phyloP scores from a whole-genome alignment of 2,329 filamentous ascomycete species.

The Chaetomium sp. region DNA sequence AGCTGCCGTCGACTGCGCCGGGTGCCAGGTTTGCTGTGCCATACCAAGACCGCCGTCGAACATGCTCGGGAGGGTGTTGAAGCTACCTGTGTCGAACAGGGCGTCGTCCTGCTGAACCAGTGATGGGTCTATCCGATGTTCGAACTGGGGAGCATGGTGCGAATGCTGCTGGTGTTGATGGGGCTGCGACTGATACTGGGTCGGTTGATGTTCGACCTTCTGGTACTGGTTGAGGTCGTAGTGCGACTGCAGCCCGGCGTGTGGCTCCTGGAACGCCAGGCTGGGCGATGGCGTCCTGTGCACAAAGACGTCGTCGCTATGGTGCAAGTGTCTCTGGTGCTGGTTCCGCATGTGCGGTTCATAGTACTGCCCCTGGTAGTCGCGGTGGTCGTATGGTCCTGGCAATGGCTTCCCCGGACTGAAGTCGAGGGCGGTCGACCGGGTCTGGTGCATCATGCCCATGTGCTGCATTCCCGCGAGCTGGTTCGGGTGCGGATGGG shows the following conservation, averaged over 20 bases:
- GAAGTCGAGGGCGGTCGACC: constrained; percentile 41
- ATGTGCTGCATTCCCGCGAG: constrained; percentile 24
- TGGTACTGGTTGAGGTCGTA: constrained; percentile 27
- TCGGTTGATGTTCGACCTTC: constrained; percentile 5
- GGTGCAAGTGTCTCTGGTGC: constrained; percentile 33
- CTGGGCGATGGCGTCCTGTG: constrained; percentile 42
- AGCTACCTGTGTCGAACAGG: constrained; percentile 31
- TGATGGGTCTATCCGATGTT: constrained; percentile 39
- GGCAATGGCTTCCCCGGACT: constrained; percentile 44
- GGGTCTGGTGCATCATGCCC: constrained; percentile 31
- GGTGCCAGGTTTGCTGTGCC: constrained; percentile 28
- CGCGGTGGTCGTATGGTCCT: constrained; percentile 42
- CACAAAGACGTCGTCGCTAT: constrained; percentile 39
- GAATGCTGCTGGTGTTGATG: constrained; percentile 19
- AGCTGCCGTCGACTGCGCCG: constrained; percentile 16
- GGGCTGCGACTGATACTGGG: not conserved
- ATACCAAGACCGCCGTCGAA: constrained; percentile 21
- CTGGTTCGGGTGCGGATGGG: constrained; percentile 22
- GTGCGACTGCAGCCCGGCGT: constrained; percentile 25
- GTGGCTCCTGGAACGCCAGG: constrained; percentile 31
- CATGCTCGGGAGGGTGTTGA: constrained; percentile 22
- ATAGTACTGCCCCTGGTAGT: constrained; percentile 43
- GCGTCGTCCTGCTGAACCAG: constrained; percentile 33
- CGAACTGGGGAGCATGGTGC: constrained; percentile 27
- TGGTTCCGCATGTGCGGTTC: constrained; percentile 39